Conservation (phyloP, 768 basidiomycete genomes). For the Boletus reticulatus region DNA sequence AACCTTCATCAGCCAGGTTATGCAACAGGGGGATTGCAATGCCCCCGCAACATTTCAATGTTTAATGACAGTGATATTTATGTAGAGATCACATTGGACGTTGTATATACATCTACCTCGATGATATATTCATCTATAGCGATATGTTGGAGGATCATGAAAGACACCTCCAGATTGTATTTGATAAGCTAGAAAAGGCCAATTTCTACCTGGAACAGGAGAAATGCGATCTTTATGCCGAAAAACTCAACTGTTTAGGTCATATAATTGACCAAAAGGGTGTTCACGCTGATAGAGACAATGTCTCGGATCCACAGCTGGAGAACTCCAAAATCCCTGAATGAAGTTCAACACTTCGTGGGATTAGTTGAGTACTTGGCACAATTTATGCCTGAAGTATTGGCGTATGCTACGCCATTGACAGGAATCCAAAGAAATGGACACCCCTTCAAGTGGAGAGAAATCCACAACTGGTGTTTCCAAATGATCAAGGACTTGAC, state of each 20-base stretch:
- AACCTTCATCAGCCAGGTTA: background rate
- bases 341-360: background rate
- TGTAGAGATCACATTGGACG: background rate
- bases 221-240: background rate
- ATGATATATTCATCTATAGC: no score
- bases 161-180: background rate
- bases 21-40: no score
- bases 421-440: background rate
- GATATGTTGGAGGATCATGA: no score
- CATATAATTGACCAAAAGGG: background rate
- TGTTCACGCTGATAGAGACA: background rate
- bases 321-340: background rate
- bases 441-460: background rate
- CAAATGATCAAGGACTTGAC: background rate
- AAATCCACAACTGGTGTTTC: background rate
- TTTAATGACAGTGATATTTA: no score
- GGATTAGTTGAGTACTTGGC: no score
- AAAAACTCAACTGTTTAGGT: background rate
- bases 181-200: accelerated
- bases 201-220: background rate
- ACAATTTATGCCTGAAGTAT: no score
- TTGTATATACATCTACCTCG: background rate
- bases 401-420: no score
- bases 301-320: background rate
- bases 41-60: no score